Evolutionary conservation across 495 filamentous ascomycete genomes (phyloP).

Genomic region (Cercophora newfieldiana): DNA sequence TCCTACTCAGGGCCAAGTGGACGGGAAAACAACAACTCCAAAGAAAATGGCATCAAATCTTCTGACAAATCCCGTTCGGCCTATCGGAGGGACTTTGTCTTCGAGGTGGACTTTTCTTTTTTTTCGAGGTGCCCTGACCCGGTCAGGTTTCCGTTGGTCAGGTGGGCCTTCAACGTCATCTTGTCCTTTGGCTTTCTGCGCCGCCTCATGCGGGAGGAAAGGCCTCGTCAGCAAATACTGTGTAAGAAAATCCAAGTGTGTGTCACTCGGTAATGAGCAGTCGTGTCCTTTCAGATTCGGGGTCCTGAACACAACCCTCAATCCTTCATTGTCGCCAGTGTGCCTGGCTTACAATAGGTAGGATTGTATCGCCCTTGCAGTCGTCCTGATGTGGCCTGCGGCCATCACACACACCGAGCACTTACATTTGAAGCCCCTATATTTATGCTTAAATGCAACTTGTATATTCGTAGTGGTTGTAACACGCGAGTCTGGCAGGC

Average conservation of each 20-base stretch:
- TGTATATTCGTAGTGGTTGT: not conserved
- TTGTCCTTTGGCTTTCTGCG: constrained; percentile 24
- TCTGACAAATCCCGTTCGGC: not conserved
- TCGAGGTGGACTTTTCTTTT: not conserved
- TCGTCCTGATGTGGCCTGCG: not conserved
- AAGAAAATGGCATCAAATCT: not conserved
- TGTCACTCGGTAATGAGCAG: not conserved
- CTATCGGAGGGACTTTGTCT: not conserved
- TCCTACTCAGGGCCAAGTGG: not conserved
- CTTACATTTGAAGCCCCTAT: constrained; percentile 1
- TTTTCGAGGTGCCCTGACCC: not conserved
- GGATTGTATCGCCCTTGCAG: not conserved
- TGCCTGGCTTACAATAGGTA: not conserved
- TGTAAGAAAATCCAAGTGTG: not conserved
- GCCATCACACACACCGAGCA: constrained; percentile 21
- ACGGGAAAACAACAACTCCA: not conserved
- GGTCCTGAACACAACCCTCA: not conserved
- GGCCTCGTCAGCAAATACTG: constrained; percentile 7
- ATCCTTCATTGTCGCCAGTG: not conserved
- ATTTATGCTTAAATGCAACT: constrained; percentile 24
- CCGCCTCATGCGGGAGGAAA: not conserved
- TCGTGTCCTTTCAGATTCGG: not conserved
- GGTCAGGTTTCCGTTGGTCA: not conserved
- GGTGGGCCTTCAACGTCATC: constrained; percentile 25
- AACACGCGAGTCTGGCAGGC: not conserved